Conservation (phyloP, 345 rosid genomes). For the Diplotaxis tenuifolia region DNA sequence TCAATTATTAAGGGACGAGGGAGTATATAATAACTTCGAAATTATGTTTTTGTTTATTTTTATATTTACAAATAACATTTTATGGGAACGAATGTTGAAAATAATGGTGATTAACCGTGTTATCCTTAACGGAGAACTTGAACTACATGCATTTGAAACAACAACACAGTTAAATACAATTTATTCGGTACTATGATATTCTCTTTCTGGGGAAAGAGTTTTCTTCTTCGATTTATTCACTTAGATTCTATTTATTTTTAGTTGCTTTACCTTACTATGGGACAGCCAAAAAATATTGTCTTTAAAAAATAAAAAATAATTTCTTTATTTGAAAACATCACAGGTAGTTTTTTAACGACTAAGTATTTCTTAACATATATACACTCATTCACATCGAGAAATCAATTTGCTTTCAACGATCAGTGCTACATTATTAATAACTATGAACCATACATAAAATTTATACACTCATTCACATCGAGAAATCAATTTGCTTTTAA, state of each 20-base stretch:
- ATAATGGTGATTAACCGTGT: not conserved
- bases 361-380: not conserved
- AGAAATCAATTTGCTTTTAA: not conserved
- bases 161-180: not conserved
- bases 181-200: constrained; percentile 21
- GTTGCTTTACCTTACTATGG: constrained; percentile 1
- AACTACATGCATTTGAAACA: constrained; percentile 22
- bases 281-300: constrained; percentile 8
- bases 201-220: constrained; percentile 17
- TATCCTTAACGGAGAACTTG: not conserved
- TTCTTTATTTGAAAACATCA: constrained; percentile 1
- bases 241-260: not conserved
- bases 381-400: not conserved
- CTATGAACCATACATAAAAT: no score
- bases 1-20: no score
- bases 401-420: not conserved
- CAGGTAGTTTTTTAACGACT: no score
- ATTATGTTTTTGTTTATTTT: not conserved
- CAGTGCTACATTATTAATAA: no score
- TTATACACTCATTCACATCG: not conserved
- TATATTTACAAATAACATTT: not conserved
- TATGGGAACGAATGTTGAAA: not conserved
- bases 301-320: not conserved
- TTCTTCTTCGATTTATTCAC: constrained; percentile 22
- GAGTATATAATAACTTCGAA: not conserved